These are phyloP conservation scores for Agrostemma githago DNA, from an alignment of 148 eudicot species.

Conservation along the genomic window DNA sequence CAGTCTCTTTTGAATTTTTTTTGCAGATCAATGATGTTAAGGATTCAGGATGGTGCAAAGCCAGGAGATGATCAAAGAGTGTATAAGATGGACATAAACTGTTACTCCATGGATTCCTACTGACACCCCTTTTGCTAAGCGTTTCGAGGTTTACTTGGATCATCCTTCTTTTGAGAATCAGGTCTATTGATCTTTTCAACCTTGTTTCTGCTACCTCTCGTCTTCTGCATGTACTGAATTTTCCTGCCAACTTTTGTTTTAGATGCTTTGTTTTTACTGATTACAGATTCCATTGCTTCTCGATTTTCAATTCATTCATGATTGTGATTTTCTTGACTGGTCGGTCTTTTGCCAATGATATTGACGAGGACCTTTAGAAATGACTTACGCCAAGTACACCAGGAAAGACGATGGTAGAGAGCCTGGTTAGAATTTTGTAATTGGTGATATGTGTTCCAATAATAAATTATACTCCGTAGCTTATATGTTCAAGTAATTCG, in stretches of 20 bases:
- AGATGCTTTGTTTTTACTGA: background rate
- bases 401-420: conserved; percentile 96
- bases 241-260: background rate
- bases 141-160: conserved; percentile 95
- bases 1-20: background rate
- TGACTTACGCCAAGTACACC: conserved; percentile 96
- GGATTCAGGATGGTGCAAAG: conserved; percentile 72
- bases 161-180: conserved; percentile 98
- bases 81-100: conserved; percentile 85
- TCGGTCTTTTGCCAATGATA: conserved; percentile 71
- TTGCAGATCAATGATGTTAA: conserved; percentile 93
- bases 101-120: conserved; percentile 76
- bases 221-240: background rate
- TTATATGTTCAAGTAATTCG: too few species aligned
- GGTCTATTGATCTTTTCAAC: conserved; percentile 33
- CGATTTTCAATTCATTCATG: conserved; percentile 96
- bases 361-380: conserved; percentile 88
- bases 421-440: conserved; percentile 45
- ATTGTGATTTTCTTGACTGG: conserved; percentile 98
- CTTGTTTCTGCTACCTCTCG: background rate
- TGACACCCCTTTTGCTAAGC: conserved; percentile 68
- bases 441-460: background rate
- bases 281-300: conserved; percentile 97
- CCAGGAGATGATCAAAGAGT: conserved; percentile 71
- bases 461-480: too few species aligned